Evolutionary conservation across 495 filamentous ascomycete genomes (phyloP), one percentile per base, ranked within the genome.

Genomic region (Chaetomium tenue): DNA sequence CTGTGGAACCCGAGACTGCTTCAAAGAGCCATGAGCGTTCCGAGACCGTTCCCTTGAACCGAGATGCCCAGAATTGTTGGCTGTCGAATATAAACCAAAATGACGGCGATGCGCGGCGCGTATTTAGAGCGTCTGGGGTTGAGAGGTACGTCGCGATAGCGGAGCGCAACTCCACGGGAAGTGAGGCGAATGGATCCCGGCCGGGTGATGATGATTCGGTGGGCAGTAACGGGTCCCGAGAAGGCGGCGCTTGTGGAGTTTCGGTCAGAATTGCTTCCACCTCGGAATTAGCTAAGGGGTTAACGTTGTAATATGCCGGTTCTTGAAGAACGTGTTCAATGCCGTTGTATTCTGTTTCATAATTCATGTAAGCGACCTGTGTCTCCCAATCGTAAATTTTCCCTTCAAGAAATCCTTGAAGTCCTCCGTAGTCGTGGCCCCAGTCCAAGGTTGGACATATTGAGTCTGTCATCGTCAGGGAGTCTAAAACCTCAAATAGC

Each of bases 31-130:
- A 58, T 20, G 23, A 28, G 9, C 56, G 56, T 12, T 47, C 56
- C 13, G 56, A 47, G n/a, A 0, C 18, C 26, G 0, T n/a, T 6
- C 28, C 23, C 40, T 6, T 47, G 42, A 58, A 58, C 0, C 56
- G 39, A n/a, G 56, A 58, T 13, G 56, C 56, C 40, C 56, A 58
- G 15, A 58, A 58, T 13, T 58, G 56, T 25, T 47, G 56, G 40
- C 56, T 58, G 22, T 58, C n/a, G 7, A 26, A 58, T 0, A 58
- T 9, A n/a, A 7, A 1, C 37, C 55, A 58, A 12, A 58, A 58
- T 12, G 55, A 44, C n/a, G 39, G 7, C 22, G 55, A 58, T 12
- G 55, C 37, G 2, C 7, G 22, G 15, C 55, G 55, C 13, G 30
- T n/a, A 15, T 23, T 39, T 15, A 56, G 53, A 15, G n/a, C 30